Conservation (phyloP, 345 rosid genomes). For the Camelina sativa region DNA sequence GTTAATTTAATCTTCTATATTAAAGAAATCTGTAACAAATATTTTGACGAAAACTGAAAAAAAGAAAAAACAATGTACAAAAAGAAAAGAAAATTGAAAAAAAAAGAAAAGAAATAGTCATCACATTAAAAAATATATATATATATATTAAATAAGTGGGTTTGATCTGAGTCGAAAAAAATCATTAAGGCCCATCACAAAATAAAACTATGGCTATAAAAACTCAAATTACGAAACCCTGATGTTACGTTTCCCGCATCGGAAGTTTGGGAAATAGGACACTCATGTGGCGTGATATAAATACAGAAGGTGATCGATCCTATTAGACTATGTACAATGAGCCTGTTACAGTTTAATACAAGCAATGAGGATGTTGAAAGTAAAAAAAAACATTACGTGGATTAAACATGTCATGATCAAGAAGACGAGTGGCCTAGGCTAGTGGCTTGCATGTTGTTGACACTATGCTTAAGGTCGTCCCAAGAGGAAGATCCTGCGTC, state of each 20-base stretch:
- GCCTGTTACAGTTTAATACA: too few species aligned
- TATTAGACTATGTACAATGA: too few species aligned
- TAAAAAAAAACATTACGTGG: too few species aligned
- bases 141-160: neutral
- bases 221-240: too few species aligned
- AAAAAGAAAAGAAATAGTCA: neutral
- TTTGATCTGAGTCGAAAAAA: neutral
- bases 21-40: neutral
- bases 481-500: conserved; percentile 22
- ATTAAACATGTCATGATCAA: neutral
- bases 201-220: neutral
- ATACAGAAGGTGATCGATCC: neutral
- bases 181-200: neutral
- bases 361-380: too few species aligned
- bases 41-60: neutral
- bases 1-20: neutral
- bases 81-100: too few species aligned
- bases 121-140: too few species aligned
- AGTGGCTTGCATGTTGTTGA: neutral
- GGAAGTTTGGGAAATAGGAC: neutral
- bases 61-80: too few species aligned
- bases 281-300: neutral
- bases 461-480: conserved; percentile 24
- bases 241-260: neutral
- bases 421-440: conserved; percentile 25